A percentile compares a stretch with the other conserved stretches of the same genome.
These are phyloP conservation scores for Adansonia rubrostipa DNA, from an alignment of 441 rosid species.

Conservation along the genomic window DNA sequence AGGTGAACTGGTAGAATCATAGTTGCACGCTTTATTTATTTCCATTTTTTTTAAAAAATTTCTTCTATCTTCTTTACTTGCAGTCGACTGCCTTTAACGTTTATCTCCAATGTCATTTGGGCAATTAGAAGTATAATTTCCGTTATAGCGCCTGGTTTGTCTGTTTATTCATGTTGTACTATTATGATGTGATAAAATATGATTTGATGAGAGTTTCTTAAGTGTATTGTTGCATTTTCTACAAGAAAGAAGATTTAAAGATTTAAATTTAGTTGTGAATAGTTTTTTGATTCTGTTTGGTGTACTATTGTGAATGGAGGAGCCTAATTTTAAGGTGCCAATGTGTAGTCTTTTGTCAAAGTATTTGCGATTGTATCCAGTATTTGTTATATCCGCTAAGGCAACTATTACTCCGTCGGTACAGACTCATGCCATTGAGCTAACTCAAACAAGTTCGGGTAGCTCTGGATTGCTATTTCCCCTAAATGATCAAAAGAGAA, in stretches of 20 bases:
- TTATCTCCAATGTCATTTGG: slow-evolving; percentile 30
- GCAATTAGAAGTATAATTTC: slow-evolving; percentile 27
- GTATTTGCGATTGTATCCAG: slow-evolving; percentile 12
- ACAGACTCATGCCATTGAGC: neutral
- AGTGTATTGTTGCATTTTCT: slow-evolving; percentile 22
- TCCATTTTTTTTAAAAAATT: slow-evolving; percentile 12
- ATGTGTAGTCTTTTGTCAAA: neutral
- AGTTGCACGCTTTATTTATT: slow-evolving; percentile 24
- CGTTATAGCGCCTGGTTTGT: neutral
- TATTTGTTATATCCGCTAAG: neutral
- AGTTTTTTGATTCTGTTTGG: neutral
- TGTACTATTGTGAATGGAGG: neutral
- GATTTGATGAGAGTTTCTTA: slow-evolving; percentile 6
- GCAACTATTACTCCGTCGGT: neutral
- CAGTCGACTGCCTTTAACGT: slow-evolving; percentile 36
- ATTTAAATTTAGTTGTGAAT: slow-evolving; percentile 23
- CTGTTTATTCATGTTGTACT: neutral
- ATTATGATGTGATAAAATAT: neutral
- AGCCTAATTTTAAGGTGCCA: slow-evolving; percentile 20
- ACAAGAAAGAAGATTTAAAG: slow-evolving; percentile 1
- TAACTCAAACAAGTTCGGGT: slow-evolving; percentile 1
- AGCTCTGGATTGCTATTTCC: slow-evolving; percentile 11
- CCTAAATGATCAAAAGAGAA: neutral
- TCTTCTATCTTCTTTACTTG: slow-evolving; percentile 2
- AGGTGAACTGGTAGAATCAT: slow-evolving; percentile 18